Evolutionary conservation across 257 asterid genomes (phyloP).

Genomic region (Mitragyna speciosa): DNA sequence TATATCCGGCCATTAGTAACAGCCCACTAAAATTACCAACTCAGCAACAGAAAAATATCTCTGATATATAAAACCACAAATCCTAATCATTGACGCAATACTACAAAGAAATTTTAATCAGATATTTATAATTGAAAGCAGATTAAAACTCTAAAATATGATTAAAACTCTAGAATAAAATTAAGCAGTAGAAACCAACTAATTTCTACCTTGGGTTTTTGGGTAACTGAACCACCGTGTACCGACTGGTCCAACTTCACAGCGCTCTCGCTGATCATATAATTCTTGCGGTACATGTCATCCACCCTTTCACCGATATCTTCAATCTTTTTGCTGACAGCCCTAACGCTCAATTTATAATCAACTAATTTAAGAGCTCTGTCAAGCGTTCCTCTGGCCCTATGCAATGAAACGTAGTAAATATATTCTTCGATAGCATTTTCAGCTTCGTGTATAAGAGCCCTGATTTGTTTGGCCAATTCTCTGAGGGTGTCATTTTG

Average conservation of each 20-base stretch:
- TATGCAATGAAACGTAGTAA: constrained; percentile 5
- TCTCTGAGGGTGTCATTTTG: neutral
- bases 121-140: too few species aligned
- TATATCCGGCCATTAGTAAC: too few species aligned
- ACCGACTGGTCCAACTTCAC: neutral
- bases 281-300: neutral
- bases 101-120: too few species aligned
- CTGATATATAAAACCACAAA: too few species aligned
- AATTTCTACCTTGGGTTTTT: neutral
- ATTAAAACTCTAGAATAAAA: too few species aligned
- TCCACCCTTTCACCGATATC: neutral
- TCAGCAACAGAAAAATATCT: too few species aligned
- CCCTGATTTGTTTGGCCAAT: constrained; percentile 12
- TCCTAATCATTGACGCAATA: too few species aligned
- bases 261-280: neutral
- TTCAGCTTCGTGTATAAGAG: constrained; percentile 13
- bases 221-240: neutral
- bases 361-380: neutral
- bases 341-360: neutral
- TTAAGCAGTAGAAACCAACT: neutral
- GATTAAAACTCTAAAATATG: too few species aligned
- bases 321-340: neutral
- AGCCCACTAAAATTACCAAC: too few species aligned
- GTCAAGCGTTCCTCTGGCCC: neutral
- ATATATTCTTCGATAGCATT: constrained; percentile 24